Conservation (phyloP, 2,329 filamentous ascomycete genomes). For the Arthrobotrys iridis region DNA sequence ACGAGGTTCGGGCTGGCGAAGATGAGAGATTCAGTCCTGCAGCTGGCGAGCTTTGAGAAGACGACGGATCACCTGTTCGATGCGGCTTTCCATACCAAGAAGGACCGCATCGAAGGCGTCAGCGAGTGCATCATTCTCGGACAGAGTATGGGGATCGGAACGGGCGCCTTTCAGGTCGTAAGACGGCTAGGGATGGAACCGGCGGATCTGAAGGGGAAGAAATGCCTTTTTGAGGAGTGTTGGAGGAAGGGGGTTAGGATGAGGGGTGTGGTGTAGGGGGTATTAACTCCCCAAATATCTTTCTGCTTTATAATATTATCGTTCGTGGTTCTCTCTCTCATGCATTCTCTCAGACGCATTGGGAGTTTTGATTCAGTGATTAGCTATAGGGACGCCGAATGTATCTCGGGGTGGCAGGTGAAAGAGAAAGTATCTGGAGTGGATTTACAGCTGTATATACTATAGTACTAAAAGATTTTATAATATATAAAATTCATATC, state of each 20-base stretch:
- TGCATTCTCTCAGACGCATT: no score
- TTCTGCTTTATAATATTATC: no score
- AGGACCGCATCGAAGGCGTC: slow-evolving; percentile 90
- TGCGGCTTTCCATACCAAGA: slow-evolving; percentile 89
- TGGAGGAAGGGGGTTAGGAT: slow-evolving; percentile 38
- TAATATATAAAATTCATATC: no score
- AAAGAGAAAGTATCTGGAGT: no score
- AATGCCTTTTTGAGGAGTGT: slow-evolving; percentile 74
- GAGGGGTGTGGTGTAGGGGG: not conserved
- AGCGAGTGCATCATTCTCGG: slow-evolving; percentile 98
- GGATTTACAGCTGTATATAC: no score
- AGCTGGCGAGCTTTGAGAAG: slow-evolving; percentile 96
- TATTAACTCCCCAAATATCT: no score
- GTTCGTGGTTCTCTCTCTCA: no score
- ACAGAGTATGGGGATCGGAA: slow-evolving; percentile 90
- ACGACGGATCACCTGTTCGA: slow-evolving; percentile 97
- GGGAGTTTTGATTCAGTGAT: no score
- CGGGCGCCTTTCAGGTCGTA: slow-evolving; percentile 90
- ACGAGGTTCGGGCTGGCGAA: slow-evolving; percentile 95
- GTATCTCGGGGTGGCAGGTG: no score
- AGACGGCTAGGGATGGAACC: slow-evolving; percentile 75
- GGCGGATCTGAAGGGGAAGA: slow-evolving; percentile 69
- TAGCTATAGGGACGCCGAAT: no score
- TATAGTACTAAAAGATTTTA: no score
- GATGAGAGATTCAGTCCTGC: slow-evolving; percentile 92